These are phyloP conservation scores for Oryza glumipatula DNA, from an alignment of 176 grass and related monocot genomes.

Conservation along the genomic window DNA sequence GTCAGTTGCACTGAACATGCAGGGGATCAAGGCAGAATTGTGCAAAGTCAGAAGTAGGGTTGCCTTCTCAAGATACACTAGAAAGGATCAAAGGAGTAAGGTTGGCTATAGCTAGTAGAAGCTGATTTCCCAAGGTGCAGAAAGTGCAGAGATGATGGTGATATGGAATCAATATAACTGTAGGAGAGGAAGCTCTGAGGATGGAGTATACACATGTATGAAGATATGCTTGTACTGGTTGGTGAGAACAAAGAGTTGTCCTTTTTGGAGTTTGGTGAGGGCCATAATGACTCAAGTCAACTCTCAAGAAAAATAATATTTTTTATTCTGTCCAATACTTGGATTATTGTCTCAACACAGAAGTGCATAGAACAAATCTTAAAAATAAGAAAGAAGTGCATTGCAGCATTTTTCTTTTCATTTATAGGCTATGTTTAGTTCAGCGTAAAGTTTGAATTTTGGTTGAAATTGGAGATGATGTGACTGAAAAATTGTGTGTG, in stretches of 20 bases:
- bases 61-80: background rate
- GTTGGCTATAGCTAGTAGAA: background rate
- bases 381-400: background rate
- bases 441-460: too few species aligned
- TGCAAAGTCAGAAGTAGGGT: constrained; percentile 8
- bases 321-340: background rate
- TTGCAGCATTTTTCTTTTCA: background rate
- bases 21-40: background rate
- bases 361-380: background rate
- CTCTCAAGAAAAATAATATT: background rate
- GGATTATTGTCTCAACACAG: background rate
- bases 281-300: constrained; percentile 12
- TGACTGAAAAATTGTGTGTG: too few species aligned
- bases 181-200: background rate
- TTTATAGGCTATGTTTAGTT: background rate
- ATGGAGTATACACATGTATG: background rate
- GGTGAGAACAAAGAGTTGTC: background rate
- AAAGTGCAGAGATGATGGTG: background rate
- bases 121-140: background rate
- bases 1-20: background rate
- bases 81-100: background rate
- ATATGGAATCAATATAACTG: background rate
- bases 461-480: too few species aligned
- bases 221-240: background rate
- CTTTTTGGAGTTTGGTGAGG: background rate